Conservation (phyloP, 2,329 filamentous ascomycete genomes). For the Biscogniauxia marginata region DNA sequence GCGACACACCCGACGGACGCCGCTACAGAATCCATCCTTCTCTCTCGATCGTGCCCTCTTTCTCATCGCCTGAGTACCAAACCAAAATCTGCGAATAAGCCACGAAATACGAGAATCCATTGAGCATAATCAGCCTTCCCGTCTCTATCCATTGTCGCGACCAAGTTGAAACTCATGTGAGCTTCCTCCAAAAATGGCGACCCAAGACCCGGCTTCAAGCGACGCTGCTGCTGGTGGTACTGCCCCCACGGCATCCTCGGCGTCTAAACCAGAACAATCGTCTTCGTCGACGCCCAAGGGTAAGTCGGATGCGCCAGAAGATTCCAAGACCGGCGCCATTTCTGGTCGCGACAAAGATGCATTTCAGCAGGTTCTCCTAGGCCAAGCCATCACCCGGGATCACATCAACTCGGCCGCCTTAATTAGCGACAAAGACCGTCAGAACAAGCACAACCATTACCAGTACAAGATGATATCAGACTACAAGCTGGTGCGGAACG, state of each 20-base stretch:
- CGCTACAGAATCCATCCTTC: slow-evolving; percentile 5
- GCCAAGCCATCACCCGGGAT: slow-evolving; percentile 55
- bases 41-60: slow-evolving; percentile 1
- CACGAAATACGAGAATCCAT: not conserved
- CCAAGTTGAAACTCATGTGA: slow-evolving; percentile 17
- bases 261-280: slow-evolving; percentile 30
- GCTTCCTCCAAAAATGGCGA: slow-evolving; percentile 26
- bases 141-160: slow-evolving; percentile 11
- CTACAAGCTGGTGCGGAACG: slow-evolving; percentile 60
- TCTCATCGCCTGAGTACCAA: not conserved
- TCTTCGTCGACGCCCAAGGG: slow-evolving; percentile 32
- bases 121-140: slow-evolving; percentile 2
- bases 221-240: slow-evolving; percentile 18
- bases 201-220: slow-evolving; percentile 25
- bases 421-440: slow-evolving; percentile 49
- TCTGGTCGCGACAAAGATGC: slow-evolving; percentile 54
- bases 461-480: slow-evolving; percentile 68
- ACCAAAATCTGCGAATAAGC: not conserved
- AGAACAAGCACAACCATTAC: slow-evolving; percentile 57
- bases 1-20: slow-evolving; percentile 11
- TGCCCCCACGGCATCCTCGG: slow-evolving; percentile 21
- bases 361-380: slow-evolving; percentile 52
- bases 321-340: slow-evolving; percentile 28
- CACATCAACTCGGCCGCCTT: slow-evolving; percentile 53
- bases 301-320: slow-evolving; percentile 31